A percentile compares a stretch with the other conserved stretches of the same genome.
Conservation (phyloP, 345 rosid genomes). For the Abelmoschus esculentus region DNA sequence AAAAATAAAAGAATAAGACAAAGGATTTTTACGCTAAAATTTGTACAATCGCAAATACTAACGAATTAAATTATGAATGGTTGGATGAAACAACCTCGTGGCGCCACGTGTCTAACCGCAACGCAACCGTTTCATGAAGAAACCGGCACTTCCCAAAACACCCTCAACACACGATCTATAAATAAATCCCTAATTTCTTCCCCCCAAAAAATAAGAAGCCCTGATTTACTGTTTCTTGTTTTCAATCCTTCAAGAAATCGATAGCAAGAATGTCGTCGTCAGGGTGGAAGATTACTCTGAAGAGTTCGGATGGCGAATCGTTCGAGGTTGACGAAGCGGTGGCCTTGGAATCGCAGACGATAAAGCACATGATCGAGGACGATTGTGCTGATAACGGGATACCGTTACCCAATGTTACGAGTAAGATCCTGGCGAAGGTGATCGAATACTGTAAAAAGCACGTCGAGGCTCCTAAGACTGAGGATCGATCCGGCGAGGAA, state of each 20-base stretch:
- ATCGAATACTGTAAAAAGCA: slow-evolving; percentile 77
- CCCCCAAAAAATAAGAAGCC: background rate
- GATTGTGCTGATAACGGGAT: slow-evolving; percentile 49
- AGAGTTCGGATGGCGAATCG: slow-evolving; percentile 55
- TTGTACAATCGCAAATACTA: too few species aligned
- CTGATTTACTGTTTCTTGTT: background rate
- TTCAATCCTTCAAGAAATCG: background rate
- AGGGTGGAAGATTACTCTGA: slow-evolving; percentile 37
- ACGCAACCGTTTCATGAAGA: too few species aligned
- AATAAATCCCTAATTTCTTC: background rate
- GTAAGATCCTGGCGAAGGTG: slow-evolving; percentile 70
- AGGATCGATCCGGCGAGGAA: slow-evolving; percentile 21
- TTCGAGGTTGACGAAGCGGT: slow-evolving; percentile 63
- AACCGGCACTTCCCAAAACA: background rate
- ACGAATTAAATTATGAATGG: background rate
- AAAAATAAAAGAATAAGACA: too few species aligned
- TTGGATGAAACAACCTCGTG: background rate
- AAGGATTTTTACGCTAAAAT: too few species aligned
- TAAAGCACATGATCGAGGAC: slow-evolving; percentile 64
- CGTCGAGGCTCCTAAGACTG: slow-evolving; percentile 30
- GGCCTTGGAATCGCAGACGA: slow-evolving; percentile 51
- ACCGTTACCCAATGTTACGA: slow-evolving; percentile 60
- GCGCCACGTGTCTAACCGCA: background rate
- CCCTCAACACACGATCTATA: background rate
- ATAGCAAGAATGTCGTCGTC: slow-evolving; percentile 21